Conservation (phyloP, 495 filamentous ascomycete genomes). For the Jackrogersella multiformis region DNA sequence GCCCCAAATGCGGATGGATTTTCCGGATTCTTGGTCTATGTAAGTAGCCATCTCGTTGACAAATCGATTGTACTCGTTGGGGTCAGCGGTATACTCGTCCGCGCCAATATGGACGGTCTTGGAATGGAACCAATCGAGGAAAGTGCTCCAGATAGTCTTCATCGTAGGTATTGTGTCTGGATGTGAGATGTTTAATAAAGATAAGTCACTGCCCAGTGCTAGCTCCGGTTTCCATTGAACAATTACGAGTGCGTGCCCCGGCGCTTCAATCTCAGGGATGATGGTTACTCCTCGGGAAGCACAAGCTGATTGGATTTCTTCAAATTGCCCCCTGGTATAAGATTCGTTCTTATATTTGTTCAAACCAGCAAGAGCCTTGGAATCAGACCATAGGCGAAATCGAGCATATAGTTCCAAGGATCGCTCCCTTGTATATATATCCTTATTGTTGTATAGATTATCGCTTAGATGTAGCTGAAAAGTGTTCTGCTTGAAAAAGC, state of each 20-base stretch:
- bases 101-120: conserved; percentile 64
- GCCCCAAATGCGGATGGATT: conserved; percentile 62
- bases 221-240: conserved; percentile 63
- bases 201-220: conserved; percentile 53
- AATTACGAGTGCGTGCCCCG: conserved; percentile 61
- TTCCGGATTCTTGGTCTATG: conserved; percentile 51
- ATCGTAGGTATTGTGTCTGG: conserved; percentile 62
- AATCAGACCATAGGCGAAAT: conserved; percentile 55
- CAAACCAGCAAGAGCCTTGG: conserved; percentile 52
- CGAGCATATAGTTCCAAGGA: conserved; percentile 55
- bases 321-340: conserved; percentile 56
- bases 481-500: conserved; percentile 65
- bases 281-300: conserved; percentile 60
- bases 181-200: conserved; percentile 61
- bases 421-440: conserved; percentile 48
- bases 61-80: conserved; percentile 57
- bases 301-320: conserved; percentile 56
- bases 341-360: conserved; percentile 59
- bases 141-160: conserved; percentile 61
- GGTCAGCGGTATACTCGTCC: conserved; percentile 58
- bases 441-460: conserved; percentile 57
- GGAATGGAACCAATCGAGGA: conserved; percentile 62
- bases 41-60: conserved; percentile 59
- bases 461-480: conserved; percentile 65
- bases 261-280: conserved; percentile 64